Evolutionary conservation across 2,329 filamentous ascomycete genomes (phyloP).

Genomic region (Monilinia polystroma): DNA sequence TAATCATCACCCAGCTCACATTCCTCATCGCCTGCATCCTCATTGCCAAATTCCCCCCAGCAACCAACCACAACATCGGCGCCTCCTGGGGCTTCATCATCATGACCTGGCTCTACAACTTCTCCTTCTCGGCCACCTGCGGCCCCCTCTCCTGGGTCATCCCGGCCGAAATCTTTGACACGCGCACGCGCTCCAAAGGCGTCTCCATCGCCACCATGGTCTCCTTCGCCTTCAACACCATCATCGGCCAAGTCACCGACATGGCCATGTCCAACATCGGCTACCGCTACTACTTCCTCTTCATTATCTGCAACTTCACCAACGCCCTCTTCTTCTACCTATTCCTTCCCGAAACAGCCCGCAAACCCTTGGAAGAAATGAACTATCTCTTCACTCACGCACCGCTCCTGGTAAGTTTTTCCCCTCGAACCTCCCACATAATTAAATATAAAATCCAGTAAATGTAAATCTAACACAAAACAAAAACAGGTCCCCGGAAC

Average conservation of each 20-base stretch:
- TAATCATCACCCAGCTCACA: slow-evolving; percentile 34
- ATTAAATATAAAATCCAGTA: too few species aligned
- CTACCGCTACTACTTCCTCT: slow-evolving; percentile 55
- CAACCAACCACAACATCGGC: slow-evolving; percentile 47
- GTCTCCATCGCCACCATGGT: slow-evolving; percentile 73
- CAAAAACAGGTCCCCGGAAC: slow-evolving; percentile 50
- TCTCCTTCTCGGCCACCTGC: slow-evolving; percentile 69
- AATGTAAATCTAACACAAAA: not conserved
- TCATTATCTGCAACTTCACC: slow-evolving; percentile 66
- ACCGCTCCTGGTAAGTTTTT: slow-evolving; percentile 51
- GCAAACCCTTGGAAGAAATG: slow-evolving; percentile 57
- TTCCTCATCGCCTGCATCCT: slow-evolving; percentile 67
- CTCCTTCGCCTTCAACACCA: slow-evolving; percentile 73
- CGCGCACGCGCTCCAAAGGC: slow-evolving; percentile 69
- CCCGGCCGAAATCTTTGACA: slow-evolving; percentile 70
- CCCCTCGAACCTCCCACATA: not conserved
- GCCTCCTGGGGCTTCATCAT: slow-evolving; percentile 70
- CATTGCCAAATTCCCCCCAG: slow-evolving; percentile 59
- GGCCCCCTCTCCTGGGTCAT: slow-evolving; percentile 59
- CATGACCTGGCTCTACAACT: slow-evolving; percentile 75
- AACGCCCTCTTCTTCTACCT: slow-evolving; percentile 68
- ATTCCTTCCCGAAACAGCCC: slow-evolving; percentile 64
- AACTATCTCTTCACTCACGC: slow-evolving; percentile 46
- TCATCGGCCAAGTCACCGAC: slow-evolving; percentile 69
- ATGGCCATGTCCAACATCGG: slow-evolving; percentile 51